phyloP scores from a whole-genome alignment of 306 rosid species.

The Datisca glomerata region DNA sequence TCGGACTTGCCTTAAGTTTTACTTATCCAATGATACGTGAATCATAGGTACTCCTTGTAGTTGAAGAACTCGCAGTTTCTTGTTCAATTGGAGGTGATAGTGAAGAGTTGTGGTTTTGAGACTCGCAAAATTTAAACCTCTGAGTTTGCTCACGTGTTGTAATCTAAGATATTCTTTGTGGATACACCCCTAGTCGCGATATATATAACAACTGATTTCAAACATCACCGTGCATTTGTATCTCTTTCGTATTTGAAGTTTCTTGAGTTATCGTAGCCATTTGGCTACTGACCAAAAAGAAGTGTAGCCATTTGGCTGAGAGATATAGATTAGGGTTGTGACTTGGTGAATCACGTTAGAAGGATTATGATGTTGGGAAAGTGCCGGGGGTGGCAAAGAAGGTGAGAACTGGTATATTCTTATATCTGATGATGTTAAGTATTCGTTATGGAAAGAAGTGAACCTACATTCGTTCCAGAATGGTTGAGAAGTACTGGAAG shows the following conservation, averaged over 20 bases:
- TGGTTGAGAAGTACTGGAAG: slow-evolving; percentile 94
- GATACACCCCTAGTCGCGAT: too few relatives aligned
- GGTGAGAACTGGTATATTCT: slow-evolving; percentile 27
- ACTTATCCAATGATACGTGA: too few relatives aligned
- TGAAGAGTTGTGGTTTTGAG: too few relatives aligned
- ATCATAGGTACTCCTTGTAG: too few relatives aligned
- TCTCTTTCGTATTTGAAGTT: too few relatives aligned
- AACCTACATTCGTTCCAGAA: slow-evolving; percentile 96
- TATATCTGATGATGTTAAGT: slow-evolving; percentile 71
- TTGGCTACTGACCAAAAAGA: too few relatives aligned
- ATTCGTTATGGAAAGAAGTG: slow-evolving; percentile 97
- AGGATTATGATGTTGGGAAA: not conserved
- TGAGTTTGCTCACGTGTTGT: not conserved
- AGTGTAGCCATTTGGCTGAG: too few relatives aligned
- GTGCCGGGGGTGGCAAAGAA: slow-evolving; percentile 31
- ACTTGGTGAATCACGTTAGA: not conserved
- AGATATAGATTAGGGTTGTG: too few relatives aligned
- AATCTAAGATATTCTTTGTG: slow-evolving; percentile 3
- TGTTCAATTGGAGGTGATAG: slow-evolving; percentile 14
- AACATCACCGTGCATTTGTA: not conserved
- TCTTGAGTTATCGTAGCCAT: too few relatives aligned
- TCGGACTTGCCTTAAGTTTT: too few relatives aligned
- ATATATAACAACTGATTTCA: not conserved
- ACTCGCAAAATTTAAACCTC: too few relatives aligned
- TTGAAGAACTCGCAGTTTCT: too few relatives aligned